Evolutionary conservation across 208 protist species (phyloP), one percentile per base, ranked within the genome.

Genomic region (Tritrichomonas foetus): DNA sequence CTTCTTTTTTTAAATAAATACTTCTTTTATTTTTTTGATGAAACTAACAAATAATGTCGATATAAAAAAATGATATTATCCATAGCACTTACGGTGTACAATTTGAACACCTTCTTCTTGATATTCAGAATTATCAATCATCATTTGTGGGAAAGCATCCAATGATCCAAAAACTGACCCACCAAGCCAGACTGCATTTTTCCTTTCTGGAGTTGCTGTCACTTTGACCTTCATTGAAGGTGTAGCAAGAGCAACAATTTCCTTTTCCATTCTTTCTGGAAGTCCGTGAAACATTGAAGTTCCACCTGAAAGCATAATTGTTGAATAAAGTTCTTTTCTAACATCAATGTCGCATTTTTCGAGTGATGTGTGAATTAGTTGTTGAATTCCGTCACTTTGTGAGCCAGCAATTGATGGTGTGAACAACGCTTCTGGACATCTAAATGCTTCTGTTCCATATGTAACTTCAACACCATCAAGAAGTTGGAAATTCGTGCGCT

Each of bases 101-200:
- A 98, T 96, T 8, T 78, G 44, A 14, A 95, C 5, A 39, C 98
- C 98, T 61, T 96, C 95, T 95, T 99, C 98, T 30, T 98, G 96
- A 94, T 98, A 99, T 72, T 99, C 98, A 0, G 95, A 95, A 84
- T 97, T 96, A n/a, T 95, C 97, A 89, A 99, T 97, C 98, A 98
- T 99, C 94, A 98, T 95, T 57, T 98, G 96, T 95, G 98, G 98
- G 93, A 98, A 98, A 2, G 98, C 97, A 36, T 97, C 96, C 41
- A 99, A 96, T n/a, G 98, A 98, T 33, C 97, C 97, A 75, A 99
- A 95, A 94, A 99, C 98, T 41, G 97, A 98, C 55, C 97, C 98
- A 75, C 98, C 98, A 57, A 99, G 96, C 96, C 98, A 99, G n/a
- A 97, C 97, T 50, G 93, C 14, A 93, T 96, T 96, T 66, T 96